Evolutionary conservation across 139 green algal species (phyloP).

Genomic region (Choricystis sp.): DNA sequence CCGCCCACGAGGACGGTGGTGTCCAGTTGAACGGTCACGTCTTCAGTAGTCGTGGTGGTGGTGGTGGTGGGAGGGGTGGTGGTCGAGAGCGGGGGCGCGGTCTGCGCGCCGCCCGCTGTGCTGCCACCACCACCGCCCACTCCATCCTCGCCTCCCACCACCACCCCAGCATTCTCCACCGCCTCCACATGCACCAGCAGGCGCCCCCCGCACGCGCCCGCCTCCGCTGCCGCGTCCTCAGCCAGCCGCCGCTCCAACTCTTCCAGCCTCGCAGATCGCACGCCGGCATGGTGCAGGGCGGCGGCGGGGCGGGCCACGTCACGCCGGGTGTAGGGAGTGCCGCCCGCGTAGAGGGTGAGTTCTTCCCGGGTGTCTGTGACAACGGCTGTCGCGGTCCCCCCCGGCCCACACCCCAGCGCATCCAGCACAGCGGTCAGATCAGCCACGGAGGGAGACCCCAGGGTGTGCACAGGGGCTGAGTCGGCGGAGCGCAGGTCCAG

Average conservation of each 20-base stretch:
- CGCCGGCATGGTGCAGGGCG: conserved; percentile 63
- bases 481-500: conserved; percentile 24
- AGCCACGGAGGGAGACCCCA: conserved; percentile 20
- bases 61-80: not conserved
- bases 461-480: conserved; percentile 19
- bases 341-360: conserved; percentile 69
- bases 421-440: conserved; percentile 40
- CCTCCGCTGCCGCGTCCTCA: conserved; percentile 37
- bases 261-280: conserved; percentile 50
- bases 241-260: conserved; percentile 29
- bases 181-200: conserved; percentile 50
- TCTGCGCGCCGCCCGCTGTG: not conserved
- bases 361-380: conserved; percentile 78
- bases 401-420: conserved; percentile 28
- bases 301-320: conserved; percentile 76
- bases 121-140: not conserved
- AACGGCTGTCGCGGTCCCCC: conserved; percentile 32
- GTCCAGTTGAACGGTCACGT: conserved; percentile 24
- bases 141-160: not conserved
- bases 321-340: conserved; percentile 52
- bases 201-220: conserved; percentile 30
- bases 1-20: too few species aligned
- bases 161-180: not conserved
- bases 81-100: not conserved
- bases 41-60: conserved; percentile 2